Conservation (phyloP, 2,329 filamentous ascomycete species). For the Fusarium siculi region DNA sequence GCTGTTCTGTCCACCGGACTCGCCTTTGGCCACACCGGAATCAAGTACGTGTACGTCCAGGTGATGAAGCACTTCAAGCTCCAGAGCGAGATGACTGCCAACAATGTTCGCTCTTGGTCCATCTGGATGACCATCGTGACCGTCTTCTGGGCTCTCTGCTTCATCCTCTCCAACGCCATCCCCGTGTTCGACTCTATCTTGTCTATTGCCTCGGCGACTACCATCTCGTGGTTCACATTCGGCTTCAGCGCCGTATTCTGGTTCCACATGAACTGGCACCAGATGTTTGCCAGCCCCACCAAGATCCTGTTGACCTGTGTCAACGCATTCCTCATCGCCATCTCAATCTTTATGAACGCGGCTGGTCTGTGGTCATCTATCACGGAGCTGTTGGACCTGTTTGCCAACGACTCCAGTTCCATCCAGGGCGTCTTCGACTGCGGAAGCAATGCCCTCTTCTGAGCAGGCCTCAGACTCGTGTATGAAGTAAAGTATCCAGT, state of each 20-base stretch:
- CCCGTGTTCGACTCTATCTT: slow-evolving; percentile 53
- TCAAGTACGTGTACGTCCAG: slow-evolving; percentile 50
- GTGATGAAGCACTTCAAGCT: slow-evolving; percentile 48
- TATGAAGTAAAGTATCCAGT: slow-evolving; percentile 15
- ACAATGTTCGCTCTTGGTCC: slow-evolving; percentile 49
- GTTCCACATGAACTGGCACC: slow-evolving; percentile 51
- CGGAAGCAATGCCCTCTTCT: slow-evolving; percentile 50
- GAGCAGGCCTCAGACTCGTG: slow-evolving; percentile 21
- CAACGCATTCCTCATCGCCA: slow-evolving; percentile 47
- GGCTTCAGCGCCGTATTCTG: slow-evolving; percentile 51
- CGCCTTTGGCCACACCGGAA: slow-evolving; percentile 48
- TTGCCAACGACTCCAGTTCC: slow-evolving; percentile 40
- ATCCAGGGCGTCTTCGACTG: slow-evolving; percentile 49
- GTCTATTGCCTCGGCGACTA: slow-evolving; percentile 50
- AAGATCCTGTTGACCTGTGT: slow-evolving; percentile 45
- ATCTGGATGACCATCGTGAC: slow-evolving; percentile 50
- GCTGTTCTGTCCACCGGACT: slow-evolving; percentile 47
- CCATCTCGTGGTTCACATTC: slow-evolving; percentile 53
- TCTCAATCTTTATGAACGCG: slow-evolving; percentile 50
- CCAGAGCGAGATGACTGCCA: slow-evolving; percentile 48
- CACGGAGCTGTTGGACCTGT: slow-evolving; percentile 47
- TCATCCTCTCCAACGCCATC: slow-evolving; percentile 51
- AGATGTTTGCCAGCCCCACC: slow-evolving; percentile 43
- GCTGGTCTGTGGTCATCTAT: slow-evolving; percentile 51
- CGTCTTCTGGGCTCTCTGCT: slow-evolving; percentile 49